Evolutionary conservation across 208 protist species (phyloP), one percentile per base, ranked within the genome.

Genomic region (Leishmania lainsoni): DNA sequence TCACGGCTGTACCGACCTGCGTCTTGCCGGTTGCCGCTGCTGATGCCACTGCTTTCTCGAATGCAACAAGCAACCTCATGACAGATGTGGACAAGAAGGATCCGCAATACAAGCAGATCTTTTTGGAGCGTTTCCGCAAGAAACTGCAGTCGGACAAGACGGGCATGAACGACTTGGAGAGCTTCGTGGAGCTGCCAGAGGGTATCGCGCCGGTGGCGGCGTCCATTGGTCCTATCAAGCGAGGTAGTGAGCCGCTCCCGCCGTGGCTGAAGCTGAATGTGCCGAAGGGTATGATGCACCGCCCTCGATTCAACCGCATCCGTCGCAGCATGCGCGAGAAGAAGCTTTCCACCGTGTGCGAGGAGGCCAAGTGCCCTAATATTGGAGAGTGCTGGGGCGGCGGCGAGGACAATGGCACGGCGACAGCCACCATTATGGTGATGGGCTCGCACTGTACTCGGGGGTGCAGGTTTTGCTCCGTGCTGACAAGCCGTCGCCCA

Each of bases 351-450:
- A 98, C 96, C 3, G 94, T 98, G 48, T 98, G 96, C 75, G 93
- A 98, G 76, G 94, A 98, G 86, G 99, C 98, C n/a, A 98, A 98
- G 76, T 99, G 99, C 89, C 98, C 98, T 5, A 99, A 99, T 89
- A 99, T 99, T 85, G 98, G 98, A 26, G 98, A 99, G 88, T 99
- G 99, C 92, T 99, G 99, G 98, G 98, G 98, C 56, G 98, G 85
- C 76, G 88, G 86, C 20, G 91, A 92, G 72, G 87, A 97, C 75
- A 87, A 98, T 54, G 88, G 93, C 68, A 88, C 87, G 20, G 97
- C 96, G 20, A 99, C 98, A 9, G 98, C 98, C 29, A 99, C 98
- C 5, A 99, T 99, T 83, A 99, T 99, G 99, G 86, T 99, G 52
- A 99, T 99, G 98, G 99, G 99, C 70, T 96, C 99, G 58, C 98